Evolutionary conservation across 108 stramenopile genomes (phyloP), one percentile per base, ranked within the genome.

Genomic region (Pseudonitzschia delicatissima): DNA sequence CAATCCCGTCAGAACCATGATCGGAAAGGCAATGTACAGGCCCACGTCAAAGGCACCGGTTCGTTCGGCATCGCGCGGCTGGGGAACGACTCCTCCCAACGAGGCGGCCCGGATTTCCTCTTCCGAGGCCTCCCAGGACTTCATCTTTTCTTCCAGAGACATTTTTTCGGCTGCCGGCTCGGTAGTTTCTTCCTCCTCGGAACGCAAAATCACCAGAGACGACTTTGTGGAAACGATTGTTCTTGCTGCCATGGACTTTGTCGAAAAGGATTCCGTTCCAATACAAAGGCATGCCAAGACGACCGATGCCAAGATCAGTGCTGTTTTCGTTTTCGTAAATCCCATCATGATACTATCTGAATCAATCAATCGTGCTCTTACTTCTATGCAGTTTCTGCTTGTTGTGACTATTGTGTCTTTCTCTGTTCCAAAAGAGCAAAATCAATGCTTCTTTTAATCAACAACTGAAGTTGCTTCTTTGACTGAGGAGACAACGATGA

Each of bases 61-160:
- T 57, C 82, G 67, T 20, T 68, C 59, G n/a, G n/a, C n/a, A n/a
- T n/a, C n/a, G 4, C 39, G 36, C 15, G 23, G 21, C 52, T 45
- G 50, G 0, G 86, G 80, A 42, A 82, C 63, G 3, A 87, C 49
- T 17, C 86, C 76, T 23, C 88, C 91, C 42, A 90, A 72, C 6
- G 85, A 70, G 5, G 91, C 87, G 4, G 83, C 87, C 49, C 73
- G 77, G 9, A 83, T 67, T 72, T 93, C 91, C 64, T 86, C 88
- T 45, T 90, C 88, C 17, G 86, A 68, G 34, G 91, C 88, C 67
- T 93, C 85, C 87, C 88, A 89, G 35, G 55, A 69, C 57, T 79
- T 82, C 88, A 93, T 89, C 57, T 89, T 93, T 48, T 84, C 84
- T 73, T 87, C 85, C 33, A 92, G 52, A 6, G 79, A 70, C 18